A percentile compares a stretch with the other conserved stretches of the same genome.
These are phyloP conservation scores for Cryoendolithus antarcticus DNA, from an alignment of 2,329 filamentous ascomycete species.

Conservation along the genomic window DNA sequence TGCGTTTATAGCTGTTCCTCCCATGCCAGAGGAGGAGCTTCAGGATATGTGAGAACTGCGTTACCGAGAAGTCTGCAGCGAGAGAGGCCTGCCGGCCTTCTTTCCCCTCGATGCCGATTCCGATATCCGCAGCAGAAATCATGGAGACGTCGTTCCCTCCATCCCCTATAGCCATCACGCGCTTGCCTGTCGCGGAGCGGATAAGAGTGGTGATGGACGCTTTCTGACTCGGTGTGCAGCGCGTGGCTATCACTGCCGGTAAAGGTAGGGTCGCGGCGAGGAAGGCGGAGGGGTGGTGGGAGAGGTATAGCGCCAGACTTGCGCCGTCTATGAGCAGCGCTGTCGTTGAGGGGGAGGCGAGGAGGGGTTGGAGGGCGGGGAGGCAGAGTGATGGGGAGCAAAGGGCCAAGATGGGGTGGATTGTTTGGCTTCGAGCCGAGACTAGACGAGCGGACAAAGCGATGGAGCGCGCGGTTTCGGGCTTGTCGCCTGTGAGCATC, in stretches of 20 bases:
- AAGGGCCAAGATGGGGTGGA: slow-evolving; percentile 70
- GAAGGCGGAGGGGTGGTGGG: slow-evolving; percentile 71
- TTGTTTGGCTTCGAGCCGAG: slow-evolving; percentile 72
- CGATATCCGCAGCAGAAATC: slow-evolving; percentile 97
- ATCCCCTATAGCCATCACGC: slow-evolving; percentile 94
- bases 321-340: slow-evolving; percentile 93
- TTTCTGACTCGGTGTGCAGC: slow-evolving; percentile 94
- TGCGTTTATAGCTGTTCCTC: slow-evolving; percentile 91
- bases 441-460: slow-evolving; percentile 92
- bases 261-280: slow-evolving; percentile 77
- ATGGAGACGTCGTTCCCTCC: slow-evolving; percentile 97
- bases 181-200: slow-evolving; percentile 81
- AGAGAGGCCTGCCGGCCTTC: slow-evolving; percentile 90
- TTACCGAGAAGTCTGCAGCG: slow-evolving; percentile 92
- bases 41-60: slow-evolving; percentile 86
- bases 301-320: slow-evolving; percentile 71
- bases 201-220: slow-evolving; percentile 87
- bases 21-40: slow-evolving; percentile 99
- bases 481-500: slow-evolving; percentile 99
- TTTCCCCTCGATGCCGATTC: slow-evolving; percentile 95
- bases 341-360: slow-evolving; percentile 65
- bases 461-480: slow-evolving; percentile 92
- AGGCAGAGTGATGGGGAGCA: slow-evolving; percentile 74
- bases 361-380: slow-evolving; percentile 74
- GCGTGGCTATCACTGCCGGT: slow-evolving; percentile 87